phyloP scores from a whole-genome alignment of 2,329 filamentous ascomycete genomes.

The Graphilbum fragrans region DNA sequence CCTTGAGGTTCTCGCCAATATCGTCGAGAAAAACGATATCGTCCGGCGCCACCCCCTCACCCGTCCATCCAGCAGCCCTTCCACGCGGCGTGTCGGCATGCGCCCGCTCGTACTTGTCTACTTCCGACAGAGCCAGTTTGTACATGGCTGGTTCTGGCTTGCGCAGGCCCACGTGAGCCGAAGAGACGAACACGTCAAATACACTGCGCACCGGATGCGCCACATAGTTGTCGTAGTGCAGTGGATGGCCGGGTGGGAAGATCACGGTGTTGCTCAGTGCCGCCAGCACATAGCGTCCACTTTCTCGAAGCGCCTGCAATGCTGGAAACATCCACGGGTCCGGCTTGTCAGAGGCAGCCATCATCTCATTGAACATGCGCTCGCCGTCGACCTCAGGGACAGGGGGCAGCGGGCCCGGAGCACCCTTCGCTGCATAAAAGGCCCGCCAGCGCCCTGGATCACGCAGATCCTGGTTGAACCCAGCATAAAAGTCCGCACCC shows the following conservation, averaged over 20 bases:
- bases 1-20: constrained; percentile 87
- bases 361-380: constrained; percentile 84
- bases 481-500: constrained; percentile 61
- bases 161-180: constrained; percentile 73
- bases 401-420: constrained; percentile 36
- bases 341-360: constrained; percentile 54
- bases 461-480: constrained; percentile 65
- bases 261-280: constrained; percentile 85
- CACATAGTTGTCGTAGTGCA: constrained; percentile 41
- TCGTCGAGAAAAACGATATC: constrained; percentile 87
- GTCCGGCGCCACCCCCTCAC: constrained; percentile 37
- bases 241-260: constrained; percentile 64
- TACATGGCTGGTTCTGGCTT: constrained; percentile 85
- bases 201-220: constrained; percentile 46
- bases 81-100: constrained; percentile 30
- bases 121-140: constrained; percentile 52
- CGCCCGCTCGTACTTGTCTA: constrained; percentile 49
- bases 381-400: constrained; percentile 66
- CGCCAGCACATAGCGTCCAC: constrained; percentile 57
- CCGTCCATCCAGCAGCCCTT: constrained; percentile 28
- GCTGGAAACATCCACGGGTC: constrained; percentile 89
- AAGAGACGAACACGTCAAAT: constrained; percentile 84
- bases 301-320: constrained; percentile 53
- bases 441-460: constrained; percentile 54
- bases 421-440: constrained; percentile 34